phyloP scores from a whole-genome alignment of 2,329 filamentous ascomycete genomes.

The Bipolaris bicolor region DNA sequence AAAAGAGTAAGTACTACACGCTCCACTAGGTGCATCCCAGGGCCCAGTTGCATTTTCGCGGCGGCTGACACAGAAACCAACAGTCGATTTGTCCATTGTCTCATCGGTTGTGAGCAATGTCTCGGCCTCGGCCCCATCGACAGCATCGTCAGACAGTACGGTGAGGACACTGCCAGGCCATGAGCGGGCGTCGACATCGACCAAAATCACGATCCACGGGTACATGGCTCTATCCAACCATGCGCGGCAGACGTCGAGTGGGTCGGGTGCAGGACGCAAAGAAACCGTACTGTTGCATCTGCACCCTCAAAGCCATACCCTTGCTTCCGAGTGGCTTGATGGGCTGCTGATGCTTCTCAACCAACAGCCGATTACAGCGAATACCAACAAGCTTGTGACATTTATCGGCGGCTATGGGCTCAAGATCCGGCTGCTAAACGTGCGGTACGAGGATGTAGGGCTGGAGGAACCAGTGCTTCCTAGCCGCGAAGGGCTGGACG shows the following conservation, averaged over 20 bases:
- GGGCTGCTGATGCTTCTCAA: slow-evolving; percentile 93
- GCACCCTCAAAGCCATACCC: slow-evolving; percentile 76
- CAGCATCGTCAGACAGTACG: slow-evolving; percentile 56
- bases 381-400: slow-evolving; percentile 87
- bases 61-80: slow-evolving; percentile 36
- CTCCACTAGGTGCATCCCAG: neutral
- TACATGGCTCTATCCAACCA: slow-evolving; percentile 55
- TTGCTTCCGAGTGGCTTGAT: slow-evolving; percentile 96
- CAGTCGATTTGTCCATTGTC: slow-evolving; percentile 81
- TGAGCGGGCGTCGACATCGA: slow-evolving; percentile 58
- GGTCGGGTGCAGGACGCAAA: slow-evolving; percentile 49
- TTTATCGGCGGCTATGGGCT: slow-evolving; percentile 89
- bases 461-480: slow-evolving; percentile 77
- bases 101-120: slow-evolving; percentile 95
- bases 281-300: slow-evolving; percentile 83
- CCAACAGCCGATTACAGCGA: slow-evolving; percentile 94
- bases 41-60: slow-evolving; percentile 21
- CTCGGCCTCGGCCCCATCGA: slow-evolving; percentile 64
- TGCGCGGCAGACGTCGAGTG: slow-evolving; percentile 38
- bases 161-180: slow-evolving; percentile 49
- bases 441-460: slow-evolving; percentile 80
- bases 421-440: slow-evolving; percentile 90
- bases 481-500: slow-evolving; percentile 81
- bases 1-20: slow-evolving; percentile 65
- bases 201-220: slow-evolving; percentile 91